Conservation (phyloP, 169 alveolate genomes). For the Cryptosporidium sp. region DNA sequence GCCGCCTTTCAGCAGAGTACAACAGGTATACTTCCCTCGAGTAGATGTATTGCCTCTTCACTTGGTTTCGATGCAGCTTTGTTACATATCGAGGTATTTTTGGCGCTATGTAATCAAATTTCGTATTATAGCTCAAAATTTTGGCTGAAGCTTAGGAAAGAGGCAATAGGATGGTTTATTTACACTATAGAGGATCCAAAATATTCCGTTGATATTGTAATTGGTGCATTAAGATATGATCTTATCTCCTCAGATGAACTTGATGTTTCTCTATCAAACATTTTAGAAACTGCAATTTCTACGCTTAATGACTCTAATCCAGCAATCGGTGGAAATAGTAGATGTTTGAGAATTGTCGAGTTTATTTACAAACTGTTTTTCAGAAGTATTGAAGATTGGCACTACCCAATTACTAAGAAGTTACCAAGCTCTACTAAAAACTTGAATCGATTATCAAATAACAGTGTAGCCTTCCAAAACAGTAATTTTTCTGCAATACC, state of each 20-base stretch:
- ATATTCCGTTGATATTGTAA: conserved; percentile 57
- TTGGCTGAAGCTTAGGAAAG: conserved; percentile 57
- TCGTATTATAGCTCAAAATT: conserved; percentile 18
- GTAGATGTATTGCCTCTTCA: conserved; percentile 60
- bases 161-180: conserved; percentile 71
- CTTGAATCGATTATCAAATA: conserved; percentile 1
- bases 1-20: conserved; percentile 76
- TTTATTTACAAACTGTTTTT: conserved; percentile 51
- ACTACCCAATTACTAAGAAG: conserved; percentile 33
- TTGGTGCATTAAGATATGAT: conserved; percentile 72
- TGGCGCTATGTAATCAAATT: conserved; percentile 44
- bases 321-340: not conserved
- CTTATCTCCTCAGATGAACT: conserved; percentile 18
- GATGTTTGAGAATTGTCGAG: conserved; percentile 10
- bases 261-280: conserved; percentile 28
- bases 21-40: conserved; percentile 42
- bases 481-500: conserved; percentile 13
- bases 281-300: conserved; percentile 39
- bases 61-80: conserved; percentile 71
- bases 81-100: conserved; percentile 64
- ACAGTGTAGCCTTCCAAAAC: conserved; percentile 3
- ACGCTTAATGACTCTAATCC: not conserved
- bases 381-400: conserved; percentile 75
- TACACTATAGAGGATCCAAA: conserved; percentile 69
- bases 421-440: conserved; percentile 46